phyloP scores from a whole-genome alignment of 2,329 filamentous ascomycete species.

The Alternaria triticina region DNA sequence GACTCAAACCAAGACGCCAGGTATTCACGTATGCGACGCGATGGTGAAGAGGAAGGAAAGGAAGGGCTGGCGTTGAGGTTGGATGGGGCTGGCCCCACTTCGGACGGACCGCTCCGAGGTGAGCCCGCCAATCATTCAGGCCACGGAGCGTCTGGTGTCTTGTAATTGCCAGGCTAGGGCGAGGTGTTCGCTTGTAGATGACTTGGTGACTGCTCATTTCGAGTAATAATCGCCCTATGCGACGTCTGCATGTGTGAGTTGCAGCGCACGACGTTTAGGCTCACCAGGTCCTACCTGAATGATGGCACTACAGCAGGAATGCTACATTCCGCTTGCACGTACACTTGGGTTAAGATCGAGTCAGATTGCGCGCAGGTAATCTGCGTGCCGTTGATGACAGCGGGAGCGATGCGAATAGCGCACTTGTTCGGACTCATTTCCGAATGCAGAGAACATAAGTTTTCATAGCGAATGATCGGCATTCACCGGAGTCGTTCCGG shows the following conservation, averaged over 20 bases:
- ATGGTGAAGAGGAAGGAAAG: neutral
- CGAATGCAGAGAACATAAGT: neutral
- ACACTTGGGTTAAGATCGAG: neutral
- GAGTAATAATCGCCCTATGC: neutral
- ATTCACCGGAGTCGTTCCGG: neutral
- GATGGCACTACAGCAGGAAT: neutral
- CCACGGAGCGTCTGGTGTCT: neutral
- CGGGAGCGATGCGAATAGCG: neutral
- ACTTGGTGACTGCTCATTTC: neutral
- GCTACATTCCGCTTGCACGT: neutral
- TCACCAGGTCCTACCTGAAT: neutral
- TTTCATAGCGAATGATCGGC: neutral
- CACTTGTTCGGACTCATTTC: neutral
- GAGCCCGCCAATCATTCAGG: neutral
- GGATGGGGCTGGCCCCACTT: neutral
- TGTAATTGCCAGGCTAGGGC: too few relatives aligned
- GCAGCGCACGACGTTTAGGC: neutral
- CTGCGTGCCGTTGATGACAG: neutral
- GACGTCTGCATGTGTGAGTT: neutral
- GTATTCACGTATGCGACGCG: neutral
- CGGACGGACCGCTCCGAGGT: neutral
- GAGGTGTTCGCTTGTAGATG: neutral
- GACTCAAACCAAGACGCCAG: neutral
- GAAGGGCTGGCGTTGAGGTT: neutral
- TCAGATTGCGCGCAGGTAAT: neutral